Evolutionary conservation across 371 early-diverging fungal genomes (phyloP).

Genomic region (Saksenaea oblongispora): DNA sequence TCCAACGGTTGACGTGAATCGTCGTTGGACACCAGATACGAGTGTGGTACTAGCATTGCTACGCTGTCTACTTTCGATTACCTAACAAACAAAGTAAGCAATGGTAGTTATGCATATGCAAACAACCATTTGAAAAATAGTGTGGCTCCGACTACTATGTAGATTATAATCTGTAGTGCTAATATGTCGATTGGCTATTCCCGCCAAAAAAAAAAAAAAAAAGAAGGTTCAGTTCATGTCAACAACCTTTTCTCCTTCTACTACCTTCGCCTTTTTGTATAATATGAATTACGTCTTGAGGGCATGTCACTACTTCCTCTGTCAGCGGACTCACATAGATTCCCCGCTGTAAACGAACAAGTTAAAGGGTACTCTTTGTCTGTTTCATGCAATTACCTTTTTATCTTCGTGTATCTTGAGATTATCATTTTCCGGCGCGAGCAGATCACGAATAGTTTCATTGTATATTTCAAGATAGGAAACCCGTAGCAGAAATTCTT

Average conservation of each 20-base stretch:
- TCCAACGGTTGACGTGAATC: slow-evolving; percentile 67
- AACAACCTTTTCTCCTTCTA: not conserved
- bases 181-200: slow-evolving; percentile 73
- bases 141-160: slow-evolving; percentile 91
- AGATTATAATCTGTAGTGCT: slow-evolving; percentile 91
- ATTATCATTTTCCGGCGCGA: slow-evolving; percentile 39
- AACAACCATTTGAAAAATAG: slow-evolving; percentile 86
- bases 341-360: slow-evolving; percentile 48
- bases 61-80: slow-evolving; percentile 44
- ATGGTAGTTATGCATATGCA: not conserved
- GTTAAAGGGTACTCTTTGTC: not conserved
- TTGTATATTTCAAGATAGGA: slow-evolving; percentile 96
- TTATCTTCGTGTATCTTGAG: slow-evolving; percentile 26
- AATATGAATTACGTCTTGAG: slow-evolving; percentile 79
- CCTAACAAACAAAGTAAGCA: slow-evolving; percentile 6
- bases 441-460: slow-evolving; percentile 91
- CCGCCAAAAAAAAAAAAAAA: too few species aligned
- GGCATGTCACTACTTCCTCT: slow-evolving; percentile 87
- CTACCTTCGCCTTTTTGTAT: slow-evolving; percentile 82
- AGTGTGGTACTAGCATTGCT: slow-evolving; percentile 16
- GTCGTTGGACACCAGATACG: slow-evolving; percentile 1
- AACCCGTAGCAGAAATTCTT: slow-evolving; percentile 41
- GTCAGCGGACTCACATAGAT: slow-evolving; percentile 86
- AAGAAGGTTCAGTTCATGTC: not conserved
- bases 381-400: not conserved